A percentile compares a stretch with the other conserved stretches of the same genome.
Conservation (phyloP, 257 asterid genomes). For the Lavandula angustifolia region DNA sequence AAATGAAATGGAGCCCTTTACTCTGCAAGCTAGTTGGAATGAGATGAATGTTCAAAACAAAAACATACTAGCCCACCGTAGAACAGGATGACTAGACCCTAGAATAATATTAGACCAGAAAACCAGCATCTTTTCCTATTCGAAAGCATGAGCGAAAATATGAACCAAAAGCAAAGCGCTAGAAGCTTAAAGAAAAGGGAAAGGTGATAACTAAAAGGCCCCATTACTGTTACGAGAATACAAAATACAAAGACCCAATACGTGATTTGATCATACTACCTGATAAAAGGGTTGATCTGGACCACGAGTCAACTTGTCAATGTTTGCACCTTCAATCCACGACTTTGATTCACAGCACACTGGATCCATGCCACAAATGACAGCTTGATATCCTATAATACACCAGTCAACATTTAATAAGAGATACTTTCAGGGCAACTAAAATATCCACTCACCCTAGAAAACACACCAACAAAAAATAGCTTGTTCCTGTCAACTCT, state of each 20-base stretch:
- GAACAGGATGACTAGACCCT: not conserved
- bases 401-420: slow-evolving; percentile 24
- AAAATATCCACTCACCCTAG: not conserved
- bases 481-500: slow-evolving; percentile 4
- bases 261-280: slow-evolving; percentile 56
- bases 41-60: not conserved
- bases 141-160: not conserved
- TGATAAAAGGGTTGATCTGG: slow-evolving; percentile 96
- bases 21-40: slow-evolving; percentile 3
- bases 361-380: slow-evolving; percentile 97
- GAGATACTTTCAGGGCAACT: slow-evolving; percentile 9
- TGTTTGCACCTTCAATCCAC: slow-evolving; percentile 88
- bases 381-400: slow-evolving; percentile 78
- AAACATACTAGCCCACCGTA: not conserved
- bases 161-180: slow-evolving; percentile 2
- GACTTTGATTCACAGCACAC: slow-evolving; percentile 88
- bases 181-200: not conserved
- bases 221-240: slow-evolving; percentile 4
- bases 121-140: not conserved
- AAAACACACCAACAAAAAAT: slow-evolving; percentile 12
- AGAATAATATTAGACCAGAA: not conserved
- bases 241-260: not conserved
- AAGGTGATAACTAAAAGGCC: not conserved
- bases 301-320: slow-evolving; percentile 73
- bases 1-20: not conserved